These are phyloP conservation scores for Claviceps africana DNA, from an alignment of 2,329 filamentous ascomycete species.

Conservation along the genomic window DNA sequence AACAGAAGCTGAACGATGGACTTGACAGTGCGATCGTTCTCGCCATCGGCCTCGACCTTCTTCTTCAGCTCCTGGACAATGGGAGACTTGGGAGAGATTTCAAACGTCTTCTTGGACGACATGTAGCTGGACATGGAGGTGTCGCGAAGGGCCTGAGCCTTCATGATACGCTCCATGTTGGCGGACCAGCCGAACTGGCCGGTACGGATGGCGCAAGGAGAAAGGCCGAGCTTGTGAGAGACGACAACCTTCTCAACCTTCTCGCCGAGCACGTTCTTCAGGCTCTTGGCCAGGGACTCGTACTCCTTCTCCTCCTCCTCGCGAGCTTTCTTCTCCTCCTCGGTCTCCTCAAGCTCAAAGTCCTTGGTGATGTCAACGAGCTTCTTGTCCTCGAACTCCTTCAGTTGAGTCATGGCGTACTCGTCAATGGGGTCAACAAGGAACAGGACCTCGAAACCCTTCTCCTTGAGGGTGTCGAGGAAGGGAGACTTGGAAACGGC, in stretches of 20 bases:
- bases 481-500: conserved; percentile 96
- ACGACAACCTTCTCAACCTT: conserved; percentile 99
- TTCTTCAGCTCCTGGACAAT: conserved; percentile 99
- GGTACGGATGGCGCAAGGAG: conserved; percentile 96
- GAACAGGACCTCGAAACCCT: conserved; percentile 99
- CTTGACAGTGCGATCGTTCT: conserved; percentile 98
- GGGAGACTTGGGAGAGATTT: conserved; percentile 96
- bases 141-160: conserved; percentile 98
- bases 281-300: conserved; percentile 83
- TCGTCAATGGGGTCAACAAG: conserved; percentile 98
- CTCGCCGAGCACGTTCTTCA: conserved; percentile 98
- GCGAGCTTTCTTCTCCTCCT: conserved; percentile 94
- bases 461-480: conserved; percentile 95
- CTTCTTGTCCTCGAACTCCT: conserved; percentile 99
- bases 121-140: conserved; percentile 99
- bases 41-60: conserved; percentile 95
- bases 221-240: conserved; percentile 87
- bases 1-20: conserved; percentile 96
- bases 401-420: conserved; percentile 98
- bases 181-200: conserved; percentile 99
- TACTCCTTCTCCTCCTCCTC: conserved; percentile 98
- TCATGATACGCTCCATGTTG: conserved; percentile 99
- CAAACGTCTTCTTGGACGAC: conserved; percentile 99
- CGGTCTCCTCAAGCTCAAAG: conserved; percentile 99
- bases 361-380: conserved; percentile 99